These are phyloP conservation scores for Alternaria brassicicola DNA, from an alignment of 2,329 filamentous ascomycete genomes.

Conservation along the genomic window DNA sequence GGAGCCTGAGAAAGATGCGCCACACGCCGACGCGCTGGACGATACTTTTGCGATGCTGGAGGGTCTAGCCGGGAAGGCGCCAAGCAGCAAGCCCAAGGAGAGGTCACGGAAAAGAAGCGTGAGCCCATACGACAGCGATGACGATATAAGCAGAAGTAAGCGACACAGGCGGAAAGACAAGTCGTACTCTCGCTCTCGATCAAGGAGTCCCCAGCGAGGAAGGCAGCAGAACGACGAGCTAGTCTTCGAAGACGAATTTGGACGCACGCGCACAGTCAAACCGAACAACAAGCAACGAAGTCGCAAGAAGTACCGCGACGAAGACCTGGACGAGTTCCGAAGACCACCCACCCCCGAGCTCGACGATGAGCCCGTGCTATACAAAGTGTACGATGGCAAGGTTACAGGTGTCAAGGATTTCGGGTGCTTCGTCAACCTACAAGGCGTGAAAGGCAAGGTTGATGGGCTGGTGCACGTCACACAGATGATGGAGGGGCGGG, in stretches of 20 bases:
- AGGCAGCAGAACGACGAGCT: conserved; percentile 57
- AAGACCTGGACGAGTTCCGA: conserved; percentile 65
- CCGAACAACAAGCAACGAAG: conserved; percentile 52
- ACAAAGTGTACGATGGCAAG: conserved; percentile 88
- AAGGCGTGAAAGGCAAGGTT: conserved; percentile 83
- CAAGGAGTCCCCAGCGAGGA: conserved; percentile 53
- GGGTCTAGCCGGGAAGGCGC: conserved; percentile 67
- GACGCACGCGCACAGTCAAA: conserved; percentile 52
- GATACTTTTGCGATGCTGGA: conserved; percentile 94
- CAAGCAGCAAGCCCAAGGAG: conserved; percentile 51
- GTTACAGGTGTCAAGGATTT: conserved; percentile 96
- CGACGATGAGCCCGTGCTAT: conserved; percentile 79
- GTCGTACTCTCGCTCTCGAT: conserved; percentile 61
- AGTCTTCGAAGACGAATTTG: conserved; percentile 66
- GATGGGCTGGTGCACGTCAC: conserved; percentile 95
- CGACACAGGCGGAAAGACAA: conserved; percentile 54
- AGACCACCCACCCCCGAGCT: conserved; percentile 73
- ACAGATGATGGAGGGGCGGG: conserved; percentile 81
- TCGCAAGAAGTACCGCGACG: conserved; percentile 43
- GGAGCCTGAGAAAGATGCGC: conserved; percentile 44
- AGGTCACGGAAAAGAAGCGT: conserved; percentile 63
- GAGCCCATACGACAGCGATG: conserved; percentile 59
- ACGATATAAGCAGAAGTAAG: conserved; percentile 52
- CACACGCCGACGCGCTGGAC: conserved; percentile 74
- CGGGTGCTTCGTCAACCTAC: conserved; percentile 92